Base-by-base conservation (phyloP, 2,329 filamentous ascomycete species). In the Xylaria arbuscula region DNA sequence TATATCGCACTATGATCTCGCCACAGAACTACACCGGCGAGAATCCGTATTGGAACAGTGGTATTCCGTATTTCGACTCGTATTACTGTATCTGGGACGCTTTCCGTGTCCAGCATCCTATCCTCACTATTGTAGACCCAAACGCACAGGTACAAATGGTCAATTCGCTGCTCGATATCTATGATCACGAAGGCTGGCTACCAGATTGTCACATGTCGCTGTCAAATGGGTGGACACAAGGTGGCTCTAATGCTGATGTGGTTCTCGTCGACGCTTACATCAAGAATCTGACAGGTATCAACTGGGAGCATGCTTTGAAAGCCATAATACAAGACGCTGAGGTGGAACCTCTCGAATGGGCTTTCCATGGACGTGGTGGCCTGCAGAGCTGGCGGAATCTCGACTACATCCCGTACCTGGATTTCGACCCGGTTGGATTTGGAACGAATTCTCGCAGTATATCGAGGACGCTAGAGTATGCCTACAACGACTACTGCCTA, bases 161-260 rank as follows among this genome's bases (percentile, higher is more conserved):
- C 32, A 84, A 88, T 51, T 89, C 87, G 66, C 79, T 92, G 22
- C 81, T 92, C 2, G 89, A 92, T 71, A 90, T 87, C 11, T 92
- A 91, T 74, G 80, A 83, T 55, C 84, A 90, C 75, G 85, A 89
- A 75, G 90, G 90, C 1, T 91, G 87, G 80, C 78, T 92, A 11
- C 90, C 90, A 0, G 90, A 92, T 76, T 92, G 89, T 73, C 86
- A 89, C 63, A 92, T 92, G 89, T 88, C 85, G 19, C 81, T 90
- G 1, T 90, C 86, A 77, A 89, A 89, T 75, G 90, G 90, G 1
- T 90, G 85, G 79, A 90, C 88, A 0, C 89, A 92, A 76, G 89
- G 90, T 5, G 90, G 90, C 1, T 90, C 88, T 0, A 91, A 92
- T 68, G 87, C 89, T 1, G 89, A 91, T 72, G 83, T 90, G 3